Conservation (phyloP, 352 stramenopile genomes). For the Globisporangium apiculatum region DNA sequence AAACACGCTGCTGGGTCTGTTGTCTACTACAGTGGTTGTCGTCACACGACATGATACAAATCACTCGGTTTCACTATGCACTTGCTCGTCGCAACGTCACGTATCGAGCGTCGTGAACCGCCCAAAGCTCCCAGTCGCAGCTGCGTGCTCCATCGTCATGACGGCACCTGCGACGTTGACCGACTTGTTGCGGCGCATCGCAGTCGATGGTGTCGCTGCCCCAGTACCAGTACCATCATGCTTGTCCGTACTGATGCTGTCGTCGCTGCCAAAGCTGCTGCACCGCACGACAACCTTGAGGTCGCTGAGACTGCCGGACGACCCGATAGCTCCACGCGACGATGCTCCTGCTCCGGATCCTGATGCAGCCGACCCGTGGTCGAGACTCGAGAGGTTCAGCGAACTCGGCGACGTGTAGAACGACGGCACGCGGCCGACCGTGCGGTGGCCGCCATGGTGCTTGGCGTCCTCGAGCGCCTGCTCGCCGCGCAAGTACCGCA, state of each 20-base stretch:
- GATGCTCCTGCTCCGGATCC: no score
- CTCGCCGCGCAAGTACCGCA: conserved; percentile 73
- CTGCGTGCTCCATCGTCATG: conserved; percentile 65
- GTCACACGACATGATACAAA: no score
- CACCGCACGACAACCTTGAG: background rate
- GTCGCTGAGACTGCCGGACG: background rate
- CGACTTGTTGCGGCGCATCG: conserved; percentile 64
- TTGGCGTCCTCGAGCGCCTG: conserved; percentile 78
- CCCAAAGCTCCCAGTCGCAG: conserved; percentile 18
- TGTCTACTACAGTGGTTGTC: no score
- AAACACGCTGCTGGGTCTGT: no score
- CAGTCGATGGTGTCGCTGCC: background rate
- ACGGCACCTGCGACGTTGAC: conserved; percentile 79
- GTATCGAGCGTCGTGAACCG: conserved; percentile 30
- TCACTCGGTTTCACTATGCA: background rate
- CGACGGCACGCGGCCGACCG: conserved; percentile 71
- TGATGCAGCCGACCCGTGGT: conserved; percentile 21
- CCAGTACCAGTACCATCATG: no score
- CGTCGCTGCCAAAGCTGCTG: conserved; percentile 13
- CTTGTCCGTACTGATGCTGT: background rate
- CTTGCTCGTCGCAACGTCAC: conserved; percentile 4
- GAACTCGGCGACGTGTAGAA: conserved; percentile 86
- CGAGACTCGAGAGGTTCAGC: conserved; percentile 76
- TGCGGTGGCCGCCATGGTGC: conserved; percentile 48
- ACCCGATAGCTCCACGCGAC: background rate